Percentiles rank a stretch among this genome's conserved stretches.
These are phyloP conservation scores for Capsella rubella DNA, from an alignment of 441 rosid genomes.

Conservation along the genomic window DNA sequence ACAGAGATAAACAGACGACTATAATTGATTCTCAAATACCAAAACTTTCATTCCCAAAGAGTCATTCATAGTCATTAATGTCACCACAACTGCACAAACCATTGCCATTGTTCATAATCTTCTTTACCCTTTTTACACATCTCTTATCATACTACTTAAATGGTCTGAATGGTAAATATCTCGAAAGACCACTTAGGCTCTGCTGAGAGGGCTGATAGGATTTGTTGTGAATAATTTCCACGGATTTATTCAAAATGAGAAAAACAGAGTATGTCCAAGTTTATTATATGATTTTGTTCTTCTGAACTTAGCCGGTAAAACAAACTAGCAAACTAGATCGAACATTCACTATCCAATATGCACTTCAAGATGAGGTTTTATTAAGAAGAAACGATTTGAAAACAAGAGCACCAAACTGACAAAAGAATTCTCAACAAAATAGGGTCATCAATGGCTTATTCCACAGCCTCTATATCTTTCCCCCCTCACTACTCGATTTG, in stretches of 20 bases:
- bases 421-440: slow-evolving; percentile 15
- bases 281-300: neutral
- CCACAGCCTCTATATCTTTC: slow-evolving; percentile 34
- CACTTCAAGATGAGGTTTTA: slow-evolving; percentile 36
- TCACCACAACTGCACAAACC: slow-evolving; percentile 2
- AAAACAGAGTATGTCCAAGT: neutral
- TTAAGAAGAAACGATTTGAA: slow-evolving; percentile 13
- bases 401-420: slow-evolving; percentile 22
- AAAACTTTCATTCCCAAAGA: slow-evolving; percentile 22
- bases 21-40: slow-evolving; percentile 7
- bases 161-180: neutral
- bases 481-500: slow-evolving; percentile 42
- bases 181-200: neutral
- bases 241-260: neutral
- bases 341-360: neutral
- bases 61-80: slow-evolving; percentile 6
- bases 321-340: neutral
- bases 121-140: neutral
- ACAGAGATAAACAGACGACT: neutral
- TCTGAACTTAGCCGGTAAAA: neutral
- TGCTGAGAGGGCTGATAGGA: neutral
- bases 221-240: neutral
- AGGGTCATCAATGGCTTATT: slow-evolving; percentile 15
- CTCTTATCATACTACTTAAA: neutral
- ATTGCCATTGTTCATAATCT: slow-evolving; percentile 14